Evolutionary conservation across 2,329 filamentous ascomycete genomes (phyloP).

Genomic region (Xylariaceae sp.): DNA sequence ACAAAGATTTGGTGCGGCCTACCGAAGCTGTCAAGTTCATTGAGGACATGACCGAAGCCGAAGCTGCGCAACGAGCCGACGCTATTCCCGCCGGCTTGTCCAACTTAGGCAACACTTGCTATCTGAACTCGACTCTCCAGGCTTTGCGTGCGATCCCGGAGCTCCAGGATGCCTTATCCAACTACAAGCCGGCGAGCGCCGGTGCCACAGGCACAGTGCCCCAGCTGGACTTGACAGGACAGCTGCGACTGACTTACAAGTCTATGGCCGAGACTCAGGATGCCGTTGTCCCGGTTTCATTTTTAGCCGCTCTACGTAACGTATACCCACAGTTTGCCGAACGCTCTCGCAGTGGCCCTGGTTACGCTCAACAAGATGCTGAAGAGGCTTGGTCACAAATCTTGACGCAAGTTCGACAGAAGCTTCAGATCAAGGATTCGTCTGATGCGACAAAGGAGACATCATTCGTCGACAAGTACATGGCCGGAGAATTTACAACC

Average conservation of each 20-base stretch:
- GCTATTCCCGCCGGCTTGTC: conserved; percentile 82
- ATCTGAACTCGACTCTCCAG: conserved; percentile 96
- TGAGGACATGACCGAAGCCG: conserved; percentile 93
- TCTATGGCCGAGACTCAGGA: conserved; percentile 86
- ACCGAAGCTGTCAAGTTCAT: conserved; percentile 81
- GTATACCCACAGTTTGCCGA: conserved; percentile 92
- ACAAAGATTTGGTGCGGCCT: conserved; percentile 59
- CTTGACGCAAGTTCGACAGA: conserved; percentile 72
- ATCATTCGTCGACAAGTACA: conserved; percentile 85
- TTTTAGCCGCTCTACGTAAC: conserved; percentile 72
- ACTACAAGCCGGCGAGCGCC: conserved; percentile 41
- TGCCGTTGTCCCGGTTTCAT: conserved; percentile 76
- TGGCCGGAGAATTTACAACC: conserved; percentile 76
- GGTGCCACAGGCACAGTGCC: conserved; percentile 34
- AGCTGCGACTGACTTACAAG: conserved; percentile 78
- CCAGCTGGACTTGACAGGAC: conserved; percentile 66
- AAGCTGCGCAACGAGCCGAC: conserved; percentile 74
- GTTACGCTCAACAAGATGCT: conserved; percentile 95
- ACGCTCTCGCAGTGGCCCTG: conserved; percentile 71
- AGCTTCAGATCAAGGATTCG: conserved; percentile 57
- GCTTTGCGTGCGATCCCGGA: conserved; percentile 84
- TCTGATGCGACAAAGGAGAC: conserved; percentile 43
- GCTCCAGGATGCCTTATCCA: conserved; percentile 70
- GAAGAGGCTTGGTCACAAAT: conserved; percentile 99
- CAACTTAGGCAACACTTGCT: conserved; percentile 97